These are phyloP conservation scores for Yarrowia hollandica DNA, from an alignment of 805 yeast species.

Conservation along the genomic window DNA sequence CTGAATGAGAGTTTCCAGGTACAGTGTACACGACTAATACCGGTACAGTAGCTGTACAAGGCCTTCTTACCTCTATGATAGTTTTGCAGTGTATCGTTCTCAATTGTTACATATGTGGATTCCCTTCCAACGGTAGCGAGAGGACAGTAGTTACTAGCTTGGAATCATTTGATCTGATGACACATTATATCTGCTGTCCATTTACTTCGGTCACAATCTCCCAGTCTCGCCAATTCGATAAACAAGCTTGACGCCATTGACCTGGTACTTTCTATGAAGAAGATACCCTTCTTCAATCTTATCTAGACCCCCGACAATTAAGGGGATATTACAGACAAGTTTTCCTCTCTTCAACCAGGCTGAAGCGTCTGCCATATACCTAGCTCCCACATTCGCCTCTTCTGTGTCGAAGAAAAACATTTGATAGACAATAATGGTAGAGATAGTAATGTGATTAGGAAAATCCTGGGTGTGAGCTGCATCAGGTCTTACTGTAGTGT, in stretches of 20 bases:
- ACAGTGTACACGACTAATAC: too few relatives aligned
- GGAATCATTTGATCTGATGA: too few relatives aligned
- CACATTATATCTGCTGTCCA: too few relatives aligned
- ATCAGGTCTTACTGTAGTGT: constrained; percentile 20
- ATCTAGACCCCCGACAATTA: constrained; percentile 1
- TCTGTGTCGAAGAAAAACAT: not conserved
- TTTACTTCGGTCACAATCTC: too few relatives aligned
- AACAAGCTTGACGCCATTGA: constrained; percentile 6
- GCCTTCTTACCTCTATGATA: too few relatives aligned
- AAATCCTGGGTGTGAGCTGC: constrained; percentile 4
- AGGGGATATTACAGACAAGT: not conserved
- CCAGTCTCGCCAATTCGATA: constrained; percentile 6
- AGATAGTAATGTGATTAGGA: not conserved
- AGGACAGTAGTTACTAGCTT: too few relatives aligned
- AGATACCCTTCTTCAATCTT: not conserved
- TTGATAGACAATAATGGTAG: constrained; percentile 5
- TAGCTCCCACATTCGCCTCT: not conserved
- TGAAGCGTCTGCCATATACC: not conserved
- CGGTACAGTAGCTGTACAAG: too few relatives aligned
- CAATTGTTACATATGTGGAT: too few relatives aligned
- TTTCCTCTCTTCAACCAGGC: not conserved
- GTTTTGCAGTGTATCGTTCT: too few relatives aligned
- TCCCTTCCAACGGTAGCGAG: too few relatives aligned
- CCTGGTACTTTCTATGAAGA: constrained; percentile 1
- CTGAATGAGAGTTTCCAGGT: too few relatives aligned